phyloP scores from a whole-genome alignment of 2,329 filamentous ascomycete genomes.

The Chaetomiaceae sp. region DNA sequence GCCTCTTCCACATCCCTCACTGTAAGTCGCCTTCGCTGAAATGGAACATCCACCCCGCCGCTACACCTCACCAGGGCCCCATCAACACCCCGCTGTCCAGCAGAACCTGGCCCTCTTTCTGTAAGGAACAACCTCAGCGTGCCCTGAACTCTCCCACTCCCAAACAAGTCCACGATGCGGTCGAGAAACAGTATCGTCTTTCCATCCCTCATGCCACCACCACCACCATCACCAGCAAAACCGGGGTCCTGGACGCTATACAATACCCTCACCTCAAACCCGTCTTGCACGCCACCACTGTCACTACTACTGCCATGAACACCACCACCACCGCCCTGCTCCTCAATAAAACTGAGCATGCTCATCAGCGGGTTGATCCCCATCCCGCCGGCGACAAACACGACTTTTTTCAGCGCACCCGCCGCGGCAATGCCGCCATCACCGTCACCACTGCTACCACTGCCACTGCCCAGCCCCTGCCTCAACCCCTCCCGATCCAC shows the following conservation, averaged over 20 bases:
- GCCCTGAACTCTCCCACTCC: slow-evolving; percentile 35
- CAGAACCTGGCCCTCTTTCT: slow-evolving; percentile 19
- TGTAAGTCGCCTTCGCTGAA: slow-evolving; percentile 38
- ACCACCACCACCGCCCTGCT: slow-evolving; percentile 29
- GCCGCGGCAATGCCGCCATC: neutral
- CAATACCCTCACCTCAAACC: slow-evolving; percentile 52
- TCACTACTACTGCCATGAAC: no score
- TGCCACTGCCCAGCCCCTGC: no score
- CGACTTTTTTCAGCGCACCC: slow-evolving; percentile 43
- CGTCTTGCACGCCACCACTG: neutral
- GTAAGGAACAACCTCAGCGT: slow-evolving; percentile 46
- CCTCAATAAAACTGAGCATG: slow-evolving; percentile 59
- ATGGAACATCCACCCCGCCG: slow-evolving; percentile 27
- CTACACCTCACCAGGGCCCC: slow-evolving; percentile 18
- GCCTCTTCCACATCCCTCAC: slow-evolving; percentile 39
- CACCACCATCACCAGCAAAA: neutral
- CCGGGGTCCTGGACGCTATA: slow-evolving; percentile 50
- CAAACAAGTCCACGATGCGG: slow-evolving; percentile 41
- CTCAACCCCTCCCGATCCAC: no score
- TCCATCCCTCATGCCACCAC: slow-evolving; percentile 18
- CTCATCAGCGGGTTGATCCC: slow-evolving; percentile 78
- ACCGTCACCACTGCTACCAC: no score
- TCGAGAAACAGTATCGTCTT: slow-evolving; percentile 47
- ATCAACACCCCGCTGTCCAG: neutral
- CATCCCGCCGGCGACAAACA: slow-evolving; percentile 77